Conservation (phyloP, 768 basidiomycete genomes). For the Tephrocybe sp. region DNA sequence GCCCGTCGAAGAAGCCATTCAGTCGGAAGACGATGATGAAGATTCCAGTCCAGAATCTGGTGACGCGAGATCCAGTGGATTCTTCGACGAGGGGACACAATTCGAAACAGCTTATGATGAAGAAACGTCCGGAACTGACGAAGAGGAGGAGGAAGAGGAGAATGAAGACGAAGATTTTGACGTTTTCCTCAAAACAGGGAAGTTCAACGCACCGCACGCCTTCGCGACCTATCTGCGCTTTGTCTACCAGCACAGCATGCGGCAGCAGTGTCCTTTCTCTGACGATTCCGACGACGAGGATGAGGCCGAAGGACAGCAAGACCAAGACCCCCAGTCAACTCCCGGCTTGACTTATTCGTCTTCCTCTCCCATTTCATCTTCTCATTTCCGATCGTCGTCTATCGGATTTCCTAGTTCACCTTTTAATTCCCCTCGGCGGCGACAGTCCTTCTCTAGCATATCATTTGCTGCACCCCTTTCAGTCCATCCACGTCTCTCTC, state of each 20-base stretch:
- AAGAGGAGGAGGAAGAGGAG: conserved; percentile 20
- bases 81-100: conserved; percentile 17
- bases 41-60: conserved; percentile 20
- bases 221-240: conserved; percentile 19
- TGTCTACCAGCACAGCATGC: conserved; percentile 11
- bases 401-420: conserved; percentile 3
- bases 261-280: conserved; percentile 14
- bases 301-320: not conserved
- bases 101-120: conserved; percentile 18
- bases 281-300: conserved; percentile 11
- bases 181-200: conserved; percentile 4
- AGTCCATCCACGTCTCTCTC: conserved; percentile 12
- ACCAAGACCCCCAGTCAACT: conserved; percentile 3
- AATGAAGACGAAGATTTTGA: conserved; percentile 21
- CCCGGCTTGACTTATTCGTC: conserved; percentile 7
- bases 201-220: conserved; percentile 15
- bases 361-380: conserved; percentile 12
- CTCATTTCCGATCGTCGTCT: conserved; percentile 12
- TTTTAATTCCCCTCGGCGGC: conserved; percentile 4
- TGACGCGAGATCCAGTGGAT: conserved; percentile 16
- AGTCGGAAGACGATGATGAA: conserved; percentile 18
- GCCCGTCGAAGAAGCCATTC: conserved; percentile 10
- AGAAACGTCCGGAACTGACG: conserved; percentile 9
- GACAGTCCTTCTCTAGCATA: conserved; percentile 7
- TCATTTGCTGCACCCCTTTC: conserved; percentile 15